Conservation (phyloP, 768 basidiomycete genomes). For the Tubosaeta brunneosetosa region DNA sequence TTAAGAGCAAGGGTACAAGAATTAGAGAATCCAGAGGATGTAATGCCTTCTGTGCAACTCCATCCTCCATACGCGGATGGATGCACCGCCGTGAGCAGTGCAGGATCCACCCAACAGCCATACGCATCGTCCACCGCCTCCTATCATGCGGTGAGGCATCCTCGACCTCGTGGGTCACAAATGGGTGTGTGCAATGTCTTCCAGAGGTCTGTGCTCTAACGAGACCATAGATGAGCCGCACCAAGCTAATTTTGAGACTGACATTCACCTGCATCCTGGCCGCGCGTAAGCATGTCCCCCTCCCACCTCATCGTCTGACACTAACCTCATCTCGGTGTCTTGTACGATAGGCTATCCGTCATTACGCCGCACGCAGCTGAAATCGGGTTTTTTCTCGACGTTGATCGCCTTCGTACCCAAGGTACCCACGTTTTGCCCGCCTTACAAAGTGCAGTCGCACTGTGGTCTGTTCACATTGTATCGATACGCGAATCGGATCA, state of each 20-base stretch:
- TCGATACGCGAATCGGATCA: slow-evolving; percentile 29
- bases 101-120: not conserved
- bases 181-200: not conserved
- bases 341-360: slow-evolving; percentile 15
- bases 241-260: not conserved
- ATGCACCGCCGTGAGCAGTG: not conserved
- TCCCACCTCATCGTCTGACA: not conserved
- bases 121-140: not conserved
- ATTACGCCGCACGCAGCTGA: slow-evolving; percentile 55
- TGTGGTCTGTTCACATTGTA: slow-evolving; percentile 53
- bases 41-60: slow-evolving; percentile 44
- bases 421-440: slow-evolving; percentile 43
- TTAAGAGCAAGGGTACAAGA: slow-evolving; percentile 55
- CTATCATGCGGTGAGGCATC: not conserved
- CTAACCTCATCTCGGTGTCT: not conserved
- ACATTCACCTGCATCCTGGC: not conserved
- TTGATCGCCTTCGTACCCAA: slow-evolving; percentile 41
- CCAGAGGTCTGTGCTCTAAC: not conserved
- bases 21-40: slow-evolving; percentile 49
- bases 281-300: slow-evolving; percentile 8
- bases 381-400: slow-evolving; percentile 65
- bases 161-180: not conserved
- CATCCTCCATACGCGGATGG: slow-evolving; percentile 43
- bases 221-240: not conserved
- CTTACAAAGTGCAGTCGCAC: slow-evolving; percentile 44